Percentiles rank a stretch among this genome's conserved stretches.
Evolutionary conservation across 768 basidiomycete species (phyloP).

Genomic region (Mycena epipterygia): DNA sequence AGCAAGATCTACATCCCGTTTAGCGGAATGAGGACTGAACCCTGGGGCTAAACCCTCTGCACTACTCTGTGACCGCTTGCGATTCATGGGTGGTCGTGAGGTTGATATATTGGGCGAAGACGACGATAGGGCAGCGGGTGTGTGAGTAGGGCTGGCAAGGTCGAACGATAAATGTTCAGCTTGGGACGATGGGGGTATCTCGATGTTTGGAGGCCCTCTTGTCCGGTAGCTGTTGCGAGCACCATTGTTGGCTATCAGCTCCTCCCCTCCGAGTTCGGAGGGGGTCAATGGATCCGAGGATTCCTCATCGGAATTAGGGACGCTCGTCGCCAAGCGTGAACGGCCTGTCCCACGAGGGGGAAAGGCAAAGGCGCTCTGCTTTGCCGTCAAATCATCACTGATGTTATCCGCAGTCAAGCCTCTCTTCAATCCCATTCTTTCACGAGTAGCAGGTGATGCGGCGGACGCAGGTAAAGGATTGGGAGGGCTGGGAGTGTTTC

Average conservation of each 20-base stretch:
- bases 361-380: conserved; percentile 67
- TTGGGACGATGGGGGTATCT: conserved; percentile 48
- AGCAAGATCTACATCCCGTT: conserved; percentile 45
- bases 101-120: conserved; percentile 36
- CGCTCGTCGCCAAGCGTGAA: conserved; percentile 44
- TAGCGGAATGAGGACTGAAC: conserved; percentile 19
- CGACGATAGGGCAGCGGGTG: conserved; percentile 36
- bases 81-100: conserved; percentile 49
- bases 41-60: conserved; percentile 42
- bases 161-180: conserved; percentile 30
- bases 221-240: conserved; percentile 31
- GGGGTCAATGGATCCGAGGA: conserved; percentile 8
- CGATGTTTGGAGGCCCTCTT: conserved; percentile 52
- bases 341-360: conserved; percentile 59
- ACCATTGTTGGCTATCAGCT: conserved; percentile 4
- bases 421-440: conserved; percentile 48
- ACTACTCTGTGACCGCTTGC: conserved; percentile 60
- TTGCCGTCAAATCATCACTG: conserved; percentile 60
- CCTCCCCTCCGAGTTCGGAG: conserved; percentile 10
- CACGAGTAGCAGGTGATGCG: conserved; percentile 55
- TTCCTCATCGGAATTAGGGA: conserved; percentile 47
- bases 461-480: conserved; percentile 38
- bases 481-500: conserved; percentile 42
- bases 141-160: conserved; percentile 36
- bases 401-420: conserved; percentile 43